phyloP scores from a whole-genome alignment of 1,284 basidiomycete species.

The Vanrija sp. region DNA sequence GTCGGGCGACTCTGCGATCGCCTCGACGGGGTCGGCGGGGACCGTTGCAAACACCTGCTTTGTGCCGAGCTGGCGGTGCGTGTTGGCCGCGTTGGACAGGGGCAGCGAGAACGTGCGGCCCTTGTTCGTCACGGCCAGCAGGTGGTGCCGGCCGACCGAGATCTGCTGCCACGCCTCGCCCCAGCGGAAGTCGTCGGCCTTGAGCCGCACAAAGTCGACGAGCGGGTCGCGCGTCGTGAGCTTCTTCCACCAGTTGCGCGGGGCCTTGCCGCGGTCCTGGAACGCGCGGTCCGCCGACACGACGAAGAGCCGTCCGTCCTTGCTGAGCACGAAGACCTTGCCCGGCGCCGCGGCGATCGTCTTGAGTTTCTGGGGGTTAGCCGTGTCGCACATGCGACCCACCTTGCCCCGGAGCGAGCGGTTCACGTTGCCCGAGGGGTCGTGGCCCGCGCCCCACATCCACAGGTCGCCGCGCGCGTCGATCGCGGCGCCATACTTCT shows the following conservation, averaged over 20 bases:
- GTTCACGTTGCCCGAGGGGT: conserved; percentile 49
- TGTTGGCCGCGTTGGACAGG: conserved; percentile 71
- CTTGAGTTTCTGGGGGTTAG: conserved; percentile 61
- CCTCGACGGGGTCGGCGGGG: conserved; percentile 31
- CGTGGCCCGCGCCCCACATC: conserved; percentile 73
- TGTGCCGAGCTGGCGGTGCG: conserved; percentile 79
- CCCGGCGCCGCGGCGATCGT: conserved; percentile 56
- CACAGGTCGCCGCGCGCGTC: conserved; percentile 82
- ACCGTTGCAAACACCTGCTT: conserved; percentile 55
- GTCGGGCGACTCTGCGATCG: conserved; percentile 26
- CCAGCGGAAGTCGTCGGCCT: conserved; percentile 53
- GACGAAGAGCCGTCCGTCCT: conserved; percentile 68
- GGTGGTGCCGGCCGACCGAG: conserved; percentile 70
- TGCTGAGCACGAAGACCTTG: conserved; percentile 64
- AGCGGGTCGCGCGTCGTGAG: conserved; percentile 41
- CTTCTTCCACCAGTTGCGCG: conserved; percentile 32
- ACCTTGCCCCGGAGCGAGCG: conserved; percentile 65
- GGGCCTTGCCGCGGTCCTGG: conserved; percentile 29
- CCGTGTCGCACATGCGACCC: conserved; percentile 20
- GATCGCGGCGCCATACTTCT: conserved; percentile 73
- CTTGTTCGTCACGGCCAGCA: conserved; percentile 75
- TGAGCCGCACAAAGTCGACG: conserved; percentile 49
- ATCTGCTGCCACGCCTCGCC: conserved; percentile 67
- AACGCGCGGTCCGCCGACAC: conserved; percentile 55
- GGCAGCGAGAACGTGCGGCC: conserved; percentile 80